A percentile compares a stretch with the other conserved stretches of the same genome.
phyloP scores from a whole-genome alignment of 768 basidiomycete species.

The Neoboletus brunneissimus region DNA sequence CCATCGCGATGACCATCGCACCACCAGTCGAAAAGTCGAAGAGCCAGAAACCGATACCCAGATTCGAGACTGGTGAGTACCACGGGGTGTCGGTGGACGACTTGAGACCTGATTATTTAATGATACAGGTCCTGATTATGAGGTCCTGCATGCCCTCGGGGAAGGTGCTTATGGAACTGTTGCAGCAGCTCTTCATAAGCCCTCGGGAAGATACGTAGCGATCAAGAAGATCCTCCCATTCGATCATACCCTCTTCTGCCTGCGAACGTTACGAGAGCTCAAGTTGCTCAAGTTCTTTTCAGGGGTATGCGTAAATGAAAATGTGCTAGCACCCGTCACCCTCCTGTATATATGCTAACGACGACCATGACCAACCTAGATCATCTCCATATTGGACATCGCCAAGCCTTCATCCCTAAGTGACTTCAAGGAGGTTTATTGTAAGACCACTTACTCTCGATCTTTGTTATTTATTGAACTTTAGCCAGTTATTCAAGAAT shows the following conservation, averaged over 20 bases:
- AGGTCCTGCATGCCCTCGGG: conserved; percentile 69
- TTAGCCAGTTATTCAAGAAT: conserved; percentile 69
- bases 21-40: conserved; percentile 33
- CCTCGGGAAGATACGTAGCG: conserved; percentile 80
- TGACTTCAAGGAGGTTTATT: conserved; percentile 85
- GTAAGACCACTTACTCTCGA: conserved; percentile 36
- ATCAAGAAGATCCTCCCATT: conserved; percentile 96
- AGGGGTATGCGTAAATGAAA: conserved; percentile 76
- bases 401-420: conserved; percentile 74
- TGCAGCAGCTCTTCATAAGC: conserved; percentile 81
- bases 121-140: conserved; percentile 63
- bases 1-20: conserved; percentile 4
- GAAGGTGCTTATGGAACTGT: conserved; percentile 92
- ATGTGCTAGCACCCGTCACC: conserved; percentile 43
- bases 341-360: neutral
- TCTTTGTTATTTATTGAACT: conserved; percentile 4
- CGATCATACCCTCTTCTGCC: conserved; percentile 89
- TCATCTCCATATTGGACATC: conserved; percentile 91
- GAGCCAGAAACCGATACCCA: conserved; percentile 62
- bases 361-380: conserved; percentile 42
- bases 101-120: conserved; percentile 8
- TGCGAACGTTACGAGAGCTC: conserved; percentile 87
- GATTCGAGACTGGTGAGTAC: conserved; percentile 64
- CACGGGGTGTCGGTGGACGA: neutral
- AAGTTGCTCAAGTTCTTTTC: conserved; percentile 87